phyloP scores from a whole-genome alignment of 2,329 filamentous ascomycete species.

The Sporothrix euskadiensis region DNA sequence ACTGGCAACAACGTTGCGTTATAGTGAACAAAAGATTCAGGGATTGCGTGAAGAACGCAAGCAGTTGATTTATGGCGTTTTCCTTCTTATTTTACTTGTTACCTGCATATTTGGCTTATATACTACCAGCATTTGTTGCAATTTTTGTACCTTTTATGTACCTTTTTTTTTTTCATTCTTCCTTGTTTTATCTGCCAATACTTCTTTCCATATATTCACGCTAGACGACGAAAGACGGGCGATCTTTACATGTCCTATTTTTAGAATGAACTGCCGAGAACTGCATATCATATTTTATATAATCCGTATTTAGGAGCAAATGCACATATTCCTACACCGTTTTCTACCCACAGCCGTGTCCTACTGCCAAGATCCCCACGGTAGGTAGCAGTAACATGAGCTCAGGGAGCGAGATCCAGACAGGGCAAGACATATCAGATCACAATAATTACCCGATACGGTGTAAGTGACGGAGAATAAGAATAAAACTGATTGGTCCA shows the following conservation, averaged over 20 bases:
- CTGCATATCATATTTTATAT: background rate
- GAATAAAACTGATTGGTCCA: background rate
- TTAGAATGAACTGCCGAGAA: background rate
- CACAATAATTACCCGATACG: background rate
- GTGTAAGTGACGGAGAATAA: background rate
- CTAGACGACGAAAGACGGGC: slow-evolving; percentile 14
- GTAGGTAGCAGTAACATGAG: background rate
- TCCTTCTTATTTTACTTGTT: background rate
- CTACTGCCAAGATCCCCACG: background rate
- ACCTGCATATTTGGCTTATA: background rate
- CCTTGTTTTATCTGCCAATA: background rate
- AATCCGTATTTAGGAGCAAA: background rate
- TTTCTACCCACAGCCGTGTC: background rate
- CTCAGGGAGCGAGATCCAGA: background rate
- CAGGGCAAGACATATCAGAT: background rate
- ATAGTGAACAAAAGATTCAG: background rate
- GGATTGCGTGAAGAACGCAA: background rate
- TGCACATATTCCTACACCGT: background rate
- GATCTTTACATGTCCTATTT: background rate
- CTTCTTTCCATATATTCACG: background rate
- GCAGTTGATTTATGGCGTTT: no score
- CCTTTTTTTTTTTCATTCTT: background rate
- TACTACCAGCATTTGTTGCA: background rate
- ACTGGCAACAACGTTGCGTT: slow-evolving; percentile 10
- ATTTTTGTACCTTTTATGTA: background rate